A percentile compares a stretch with the other conserved stretches of the same genome.
Evolutionary conservation across 129 eudicot genomes (phyloP).

Genomic region (Centella asiatica): DNA sequence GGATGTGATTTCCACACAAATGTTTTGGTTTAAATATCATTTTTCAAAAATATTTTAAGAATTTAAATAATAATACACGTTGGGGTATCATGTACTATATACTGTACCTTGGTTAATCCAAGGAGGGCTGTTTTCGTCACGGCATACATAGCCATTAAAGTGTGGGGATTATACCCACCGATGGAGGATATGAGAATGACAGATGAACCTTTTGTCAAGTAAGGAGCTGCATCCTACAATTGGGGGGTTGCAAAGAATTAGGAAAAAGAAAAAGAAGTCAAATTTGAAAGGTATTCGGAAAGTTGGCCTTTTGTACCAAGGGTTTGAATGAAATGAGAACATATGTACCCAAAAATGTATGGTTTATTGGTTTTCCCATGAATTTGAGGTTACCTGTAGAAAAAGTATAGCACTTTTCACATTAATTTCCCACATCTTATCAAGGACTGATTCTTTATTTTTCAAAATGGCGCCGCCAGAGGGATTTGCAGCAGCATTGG

Average conservation of each 20-base stretch:
- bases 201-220: constrained; percentile 55
- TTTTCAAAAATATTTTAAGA: too few relatives aligned
- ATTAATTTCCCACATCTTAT: constrained; percentile 92
- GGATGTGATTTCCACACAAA: too few relatives aligned
- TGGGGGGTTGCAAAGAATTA: neutral
- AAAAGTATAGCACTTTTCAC: constrained; percentile 75
- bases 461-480: constrained; percentile 44
- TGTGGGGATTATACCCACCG: constrained; percentile 40
- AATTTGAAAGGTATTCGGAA: too few relatives aligned
- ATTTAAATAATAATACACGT: too few relatives aligned
- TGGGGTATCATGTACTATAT: neutral
- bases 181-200: constrained; percentile 59
- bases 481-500: constrained; percentile 96
- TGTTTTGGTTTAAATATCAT: too few relatives aligned
- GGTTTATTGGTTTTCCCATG: neutral
- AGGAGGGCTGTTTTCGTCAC: constrained; percentile 95
- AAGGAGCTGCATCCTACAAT: constrained; percentile 74
- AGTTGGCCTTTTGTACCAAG: too few relatives aligned
- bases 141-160: constrained; percentile 76
- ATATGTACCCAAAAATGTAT: too few relatives aligned
- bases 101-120: constrained; percentile 99
- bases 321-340: too few relatives aligned
- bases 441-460: constrained; percentile 69
- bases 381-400: constrained; percentile 42
- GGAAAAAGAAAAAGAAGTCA: neutral